Evolutionary conservation across 495 filamentous ascomycete species (phyloP).

Genomic region (Penicillium silybi): DNA sequence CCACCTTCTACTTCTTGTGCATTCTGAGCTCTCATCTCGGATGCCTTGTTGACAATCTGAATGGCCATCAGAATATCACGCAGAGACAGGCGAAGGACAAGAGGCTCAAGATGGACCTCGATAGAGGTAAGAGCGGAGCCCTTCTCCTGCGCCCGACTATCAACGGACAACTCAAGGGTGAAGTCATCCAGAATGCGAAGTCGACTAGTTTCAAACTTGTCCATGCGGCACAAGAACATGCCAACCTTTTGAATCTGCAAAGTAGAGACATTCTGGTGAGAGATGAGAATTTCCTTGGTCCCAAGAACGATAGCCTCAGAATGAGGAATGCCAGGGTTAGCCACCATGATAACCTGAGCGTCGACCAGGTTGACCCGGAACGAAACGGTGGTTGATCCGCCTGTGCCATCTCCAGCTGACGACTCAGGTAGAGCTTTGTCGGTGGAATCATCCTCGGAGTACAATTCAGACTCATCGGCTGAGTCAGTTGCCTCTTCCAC

Average conservation of each 20-base stretch:
- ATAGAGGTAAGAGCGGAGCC: conserved; percentile 71
- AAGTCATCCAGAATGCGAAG: conserved; percentile 95
- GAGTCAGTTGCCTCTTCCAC: conserved; percentile 57
- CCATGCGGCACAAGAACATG: conserved; percentile 99
- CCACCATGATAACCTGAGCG: conserved; percentile 92
- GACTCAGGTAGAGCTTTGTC: conserved; percentile 27
- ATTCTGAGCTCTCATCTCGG: conserved; percentile 66
- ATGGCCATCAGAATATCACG: conserved; percentile 91
- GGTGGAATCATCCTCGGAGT: conserved; percentile 44
- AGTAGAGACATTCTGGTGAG: conserved; percentile 90
- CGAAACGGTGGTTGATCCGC: conserved; percentile 65
- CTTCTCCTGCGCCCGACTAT: conserved; percentile 65
- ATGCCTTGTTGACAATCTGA: conserved; percentile 90
- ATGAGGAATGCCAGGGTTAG: conserved; percentile 81
- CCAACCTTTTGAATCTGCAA: conserved; percentile 88
- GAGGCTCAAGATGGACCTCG: conserved; percentile 80
- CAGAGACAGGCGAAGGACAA: conserved; percentile 88
- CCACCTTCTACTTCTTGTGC: conserved; percentile 43
- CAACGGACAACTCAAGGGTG: conserved; percentile 83
- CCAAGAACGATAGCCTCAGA: conserved; percentile 95
- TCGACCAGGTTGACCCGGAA: conserved; percentile 93
- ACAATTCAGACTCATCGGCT: conserved; percentile 55
- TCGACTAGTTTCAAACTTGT: conserved; percentile 81
- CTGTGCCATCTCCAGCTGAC: conserved; percentile 26
- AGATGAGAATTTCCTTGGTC: conserved; percentile 88